Conservation (phyloP, 2,329 filamentous ascomycete genomes). For the Phaeosphaeriaceae sp. region DNA sequence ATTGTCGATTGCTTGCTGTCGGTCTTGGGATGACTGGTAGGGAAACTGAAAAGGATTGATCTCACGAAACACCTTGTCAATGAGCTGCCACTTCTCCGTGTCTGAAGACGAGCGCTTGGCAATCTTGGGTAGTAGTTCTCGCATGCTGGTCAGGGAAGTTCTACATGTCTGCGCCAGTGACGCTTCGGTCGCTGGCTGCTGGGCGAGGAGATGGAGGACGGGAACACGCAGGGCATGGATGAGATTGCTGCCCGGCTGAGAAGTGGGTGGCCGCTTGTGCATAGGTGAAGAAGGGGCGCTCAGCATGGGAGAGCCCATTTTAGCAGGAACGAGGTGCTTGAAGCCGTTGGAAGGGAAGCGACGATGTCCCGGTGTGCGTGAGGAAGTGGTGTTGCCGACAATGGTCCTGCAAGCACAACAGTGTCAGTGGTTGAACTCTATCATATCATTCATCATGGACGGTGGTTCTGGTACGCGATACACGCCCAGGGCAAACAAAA, state of each 20-base stretch:
- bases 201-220: conserved; percentile 61
- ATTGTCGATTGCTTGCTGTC: conserved; percentile 66
- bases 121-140: conserved; percentile 55
- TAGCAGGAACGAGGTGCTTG: conserved; percentile 46
- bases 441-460: too few species aligned
- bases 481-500: too few species aligned
- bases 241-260: conserved; percentile 46
- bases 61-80: conserved; percentile 65
- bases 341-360: conserved; percentile 46
- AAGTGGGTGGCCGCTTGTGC: conserved; percentile 49
- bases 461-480: too few species aligned
- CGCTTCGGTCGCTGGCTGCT: conserved; percentile 39
- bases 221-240: conserved; percentile 53
- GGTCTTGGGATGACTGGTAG: conserved; percentile 62
- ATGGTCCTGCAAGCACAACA: conserved; percentile 41
- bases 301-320: conserved; percentile 49
- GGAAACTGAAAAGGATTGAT: conserved; percentile 67
- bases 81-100: conserved; percentile 53
- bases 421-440: conserved; percentile 20
- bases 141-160: conserved; percentile 34
- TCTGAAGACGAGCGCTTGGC: conserved; percentile 58
- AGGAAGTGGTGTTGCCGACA: conserved; percentile 42
- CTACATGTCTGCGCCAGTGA: conserved; percentile 41
- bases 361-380: conserved; percentile 42
- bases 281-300: conserved; percentile 47